A percentile compares a stretch with the other conserved stretches of the same genome.
Conservation (phyloP, 257 asterid genomes). For the Penstemon eatonii region DNA sequence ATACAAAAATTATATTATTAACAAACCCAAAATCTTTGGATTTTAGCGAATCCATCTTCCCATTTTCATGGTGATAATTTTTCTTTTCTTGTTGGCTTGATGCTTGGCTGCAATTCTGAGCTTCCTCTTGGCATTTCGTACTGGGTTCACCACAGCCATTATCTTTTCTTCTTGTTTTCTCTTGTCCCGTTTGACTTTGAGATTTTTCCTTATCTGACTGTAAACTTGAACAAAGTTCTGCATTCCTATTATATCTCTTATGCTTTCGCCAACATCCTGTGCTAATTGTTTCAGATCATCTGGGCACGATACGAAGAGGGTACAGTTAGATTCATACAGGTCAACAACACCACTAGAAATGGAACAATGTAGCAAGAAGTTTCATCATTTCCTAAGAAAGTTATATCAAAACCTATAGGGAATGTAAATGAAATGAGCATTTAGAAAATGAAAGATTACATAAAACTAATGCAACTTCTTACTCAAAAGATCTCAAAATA, state of each 20-base stretch:
- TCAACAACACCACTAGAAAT: not conserved
- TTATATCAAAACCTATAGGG: no score
- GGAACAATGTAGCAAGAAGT: no score
- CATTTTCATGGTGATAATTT: slow-evolving; percentile 69
- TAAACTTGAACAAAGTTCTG: slow-evolving; percentile 58
- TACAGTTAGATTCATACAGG: not conserved
- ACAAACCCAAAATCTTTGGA: not conserved
- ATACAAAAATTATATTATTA: no score
- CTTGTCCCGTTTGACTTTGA: slow-evolving; percentile 79
- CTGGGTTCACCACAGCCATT: slow-evolving; percentile 86
- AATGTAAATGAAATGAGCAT: no score
- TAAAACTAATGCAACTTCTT: no score
- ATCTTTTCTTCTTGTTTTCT: slow-evolving; percentile 80
- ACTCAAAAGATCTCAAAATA: no score
- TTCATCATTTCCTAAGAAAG: no score
- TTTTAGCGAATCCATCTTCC: slow-evolving; percentile 63
- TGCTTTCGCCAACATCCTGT: slow-evolving; percentile 56
- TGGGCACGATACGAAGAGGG: slow-evolving; percentile 27
- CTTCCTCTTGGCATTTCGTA: slow-evolving; percentile 88
- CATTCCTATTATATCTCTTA: slow-evolving; percentile 56
- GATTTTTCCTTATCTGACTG: slow-evolving; percentile 59
- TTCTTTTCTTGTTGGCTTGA: slow-evolving; percentile 77
- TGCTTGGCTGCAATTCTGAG: slow-evolving; percentile 73
- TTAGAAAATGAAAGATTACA: no score
- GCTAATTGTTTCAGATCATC: slow-evolving; percentile 80